A percentile compares a stretch with the other conserved stretches of the same genome.
phyloP scores from a whole-genome alignment of 306 rosid genomes.

The Erythrophleum fordii region DNA sequence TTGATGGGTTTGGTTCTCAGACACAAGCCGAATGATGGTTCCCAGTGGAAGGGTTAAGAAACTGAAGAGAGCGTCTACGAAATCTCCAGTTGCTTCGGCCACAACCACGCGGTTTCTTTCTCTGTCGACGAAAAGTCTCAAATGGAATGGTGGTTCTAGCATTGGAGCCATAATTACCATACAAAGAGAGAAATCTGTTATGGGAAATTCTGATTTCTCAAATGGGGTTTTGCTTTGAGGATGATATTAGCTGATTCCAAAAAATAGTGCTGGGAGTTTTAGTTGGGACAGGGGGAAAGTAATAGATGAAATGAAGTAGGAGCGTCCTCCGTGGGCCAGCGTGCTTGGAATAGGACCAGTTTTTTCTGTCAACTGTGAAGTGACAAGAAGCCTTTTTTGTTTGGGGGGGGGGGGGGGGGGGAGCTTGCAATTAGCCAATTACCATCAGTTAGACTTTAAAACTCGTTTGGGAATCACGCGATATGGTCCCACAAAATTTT shows the following conservation, averaged over 20 bases:
- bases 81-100: neutral
- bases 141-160: neutral
- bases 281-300: neutral
- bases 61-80: neutral
- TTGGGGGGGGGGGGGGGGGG: too few relatives aligned
- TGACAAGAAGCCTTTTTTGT: too few relatives aligned
- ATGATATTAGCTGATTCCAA: neutral
- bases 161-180: neutral
- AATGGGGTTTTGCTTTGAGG: too few relatives aligned
- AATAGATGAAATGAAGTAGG: too few relatives aligned
- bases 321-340: too few relatives aligned
- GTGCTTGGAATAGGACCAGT: too few relatives aligned
- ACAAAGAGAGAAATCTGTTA: neutral
- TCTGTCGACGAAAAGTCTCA: neutral
- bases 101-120: neutral
- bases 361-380: too few relatives aligned
- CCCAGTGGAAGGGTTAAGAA: constrained; percentile 10
- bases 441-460: too few relatives aligned
- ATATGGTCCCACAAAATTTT: too few relatives aligned
- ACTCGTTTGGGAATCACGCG: too few relatives aligned
- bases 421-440: too few relatives aligned
- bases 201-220: neutral
- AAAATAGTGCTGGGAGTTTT: neutral
- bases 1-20: neutral
- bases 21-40: neutral